Evolutionary conservation across 2,329 filamentous ascomycete genomes (phyloP), one percentile per base, ranked within the genome.

Genomic region (Trichoderma polysporum): DNA sequence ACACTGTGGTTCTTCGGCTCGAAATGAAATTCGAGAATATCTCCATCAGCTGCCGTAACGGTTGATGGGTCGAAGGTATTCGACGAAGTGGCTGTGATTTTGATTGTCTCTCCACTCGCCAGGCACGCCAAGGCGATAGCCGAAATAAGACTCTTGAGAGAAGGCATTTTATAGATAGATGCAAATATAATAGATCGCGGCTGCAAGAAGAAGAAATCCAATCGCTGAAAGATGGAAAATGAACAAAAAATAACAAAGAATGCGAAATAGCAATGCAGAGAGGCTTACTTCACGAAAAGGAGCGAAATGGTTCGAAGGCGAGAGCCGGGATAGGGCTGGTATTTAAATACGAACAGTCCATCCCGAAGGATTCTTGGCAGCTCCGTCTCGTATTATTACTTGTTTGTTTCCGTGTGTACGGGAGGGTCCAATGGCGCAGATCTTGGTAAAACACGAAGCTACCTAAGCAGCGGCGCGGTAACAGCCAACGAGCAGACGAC

Each of bases 1-100:
- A 80, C 77, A 64, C 76, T 78, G 75, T 80, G 79, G 66, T 80
- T 78, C 66, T 72, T 71, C 19, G 76, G 69, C 60, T 76, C 71
- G 39, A 80, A 80, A 52, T 75, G 74, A 59, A 80, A 80, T 70
- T 79, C 77, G 41, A 80, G 68, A 13, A 78, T 60, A 66, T 80
- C 79, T 15, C 75, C 76, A 57, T 74, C 68, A 5, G 74, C 69
- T 49, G 79, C 78, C 13, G 70, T 69, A 66, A 78, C 65, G 19
- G 71, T 73, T 19, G 77, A 71, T 7, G 79, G 78, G 37, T 75
- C 71, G 63, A 80, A 80, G 39, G 69, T 73, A 69, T 74, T 74
- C 68, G 74, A 72, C 53, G 71, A 73, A 54, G 71, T 76, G 33
- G 77, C 77, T 15, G 73, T 77, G 64, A 80, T 75, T 45, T 72